Conservation (phyloP, 345 rosid genomes). For the Salix viminalis region DNA sequence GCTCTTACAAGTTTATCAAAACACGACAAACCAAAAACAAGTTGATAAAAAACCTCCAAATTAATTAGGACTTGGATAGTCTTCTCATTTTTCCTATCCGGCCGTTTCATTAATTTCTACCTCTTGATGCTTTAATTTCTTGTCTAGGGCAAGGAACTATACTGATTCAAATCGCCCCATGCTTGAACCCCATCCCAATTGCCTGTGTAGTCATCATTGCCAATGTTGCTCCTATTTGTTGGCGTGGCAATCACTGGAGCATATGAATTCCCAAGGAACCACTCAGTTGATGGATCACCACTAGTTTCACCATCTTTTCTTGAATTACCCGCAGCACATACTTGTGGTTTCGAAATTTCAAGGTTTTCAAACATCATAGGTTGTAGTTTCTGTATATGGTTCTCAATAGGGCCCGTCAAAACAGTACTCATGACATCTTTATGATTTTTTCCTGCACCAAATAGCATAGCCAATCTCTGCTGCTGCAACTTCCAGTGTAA, state of each 20-base stretch:
- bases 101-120: conserved; percentile 1
- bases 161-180: conserved; percentile 47
- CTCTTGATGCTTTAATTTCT: conserved; percentile 3
- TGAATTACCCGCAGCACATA: conserved; percentile 21
- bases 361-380: conserved; percentile 64
- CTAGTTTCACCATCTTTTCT: conserved; percentile 30
- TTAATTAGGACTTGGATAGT: neutral
- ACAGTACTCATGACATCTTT: conserved; percentile 23
- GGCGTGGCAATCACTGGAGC: conserved; percentile 38
- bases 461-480: conserved; percentile 67
- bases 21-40: neutral
- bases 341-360: conserved; percentile 40
- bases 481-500: conserved; percentile 94
- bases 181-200: conserved; percentile 41
- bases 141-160: conserved; percentile 43
- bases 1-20: conserved; percentile 21
- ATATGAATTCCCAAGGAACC: conserved; percentile 63
- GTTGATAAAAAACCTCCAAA: neutral
- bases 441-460: conserved; percentile 36
- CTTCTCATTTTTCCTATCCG: neutral
- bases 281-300: conserved; percentile 46
- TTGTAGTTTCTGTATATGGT: conserved; percentile 43
- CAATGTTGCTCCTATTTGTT: conserved; percentile 32
- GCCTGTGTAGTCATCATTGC: conserved; percentile 15
- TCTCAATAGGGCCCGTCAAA: conserved; percentile 28